Percentiles rank a stretch among this genome's conserved stretches.
phyloP scores from a whole-genome alignment of 2,329 filamentous ascomycete species.

The Nigrospora osmanthi region DNA sequence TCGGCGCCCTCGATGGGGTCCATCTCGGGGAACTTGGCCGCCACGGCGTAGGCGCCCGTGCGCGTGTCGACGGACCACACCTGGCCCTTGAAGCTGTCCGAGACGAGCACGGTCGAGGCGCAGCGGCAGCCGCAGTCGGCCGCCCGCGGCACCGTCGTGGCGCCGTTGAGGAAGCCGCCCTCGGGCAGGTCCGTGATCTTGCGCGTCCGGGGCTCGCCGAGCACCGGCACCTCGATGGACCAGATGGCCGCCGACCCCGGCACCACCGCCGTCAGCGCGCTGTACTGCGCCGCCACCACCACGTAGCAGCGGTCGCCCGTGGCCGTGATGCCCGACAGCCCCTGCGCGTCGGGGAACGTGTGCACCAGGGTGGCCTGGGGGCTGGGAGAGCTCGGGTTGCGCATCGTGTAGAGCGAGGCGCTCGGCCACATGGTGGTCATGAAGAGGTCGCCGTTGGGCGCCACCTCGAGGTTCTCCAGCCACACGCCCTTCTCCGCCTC shows the following conservation, averaged over 20 bases:
- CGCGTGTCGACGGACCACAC: slow-evolving; percentile 16
- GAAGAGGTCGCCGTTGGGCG: slow-evolving; percentile 20
- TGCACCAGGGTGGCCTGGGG: slow-evolving; percentile 15
- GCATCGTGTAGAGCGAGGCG: slow-evolving; percentile 18
- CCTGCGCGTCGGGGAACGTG: slow-evolving; percentile 16
- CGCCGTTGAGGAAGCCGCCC: slow-evolving; percentile 15
- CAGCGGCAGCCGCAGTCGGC: not conserved
- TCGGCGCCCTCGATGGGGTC: slow-evolving; percentile 6
- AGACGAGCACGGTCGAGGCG: slow-evolving; percentile 11
- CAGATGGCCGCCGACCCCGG: slow-evolving; percentile 8
- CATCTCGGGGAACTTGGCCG: slow-evolving; percentile 14
- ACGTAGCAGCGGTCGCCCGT: slow-evolving; percentile 13
- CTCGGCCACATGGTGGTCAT: slow-evolving; percentile 19
- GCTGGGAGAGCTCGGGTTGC: slow-evolving; percentile 13
- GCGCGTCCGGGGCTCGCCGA: not conserved
- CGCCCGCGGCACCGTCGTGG: slow-evolving; percentile 10
- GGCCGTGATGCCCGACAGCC: slow-evolving; percentile 24
- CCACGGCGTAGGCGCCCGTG: slow-evolving; percentile 9
- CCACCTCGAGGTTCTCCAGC: slow-evolving; percentile 25
- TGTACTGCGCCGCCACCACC: slow-evolving; percentile 8
- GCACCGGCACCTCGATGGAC: slow-evolving; percentile 8
- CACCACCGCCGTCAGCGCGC: slow-evolving; percentile 4
- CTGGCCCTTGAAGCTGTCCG: slow-evolving; percentile 16
- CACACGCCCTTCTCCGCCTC: slow-evolving; percentile 9
- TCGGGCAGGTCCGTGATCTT: slow-evolving; percentile 10